These are phyloP conservation scores for Penicillium crystallinum DNA, from an alignment of 495 filamentous ascomycete species.

Conservation along the genomic window DNA sequence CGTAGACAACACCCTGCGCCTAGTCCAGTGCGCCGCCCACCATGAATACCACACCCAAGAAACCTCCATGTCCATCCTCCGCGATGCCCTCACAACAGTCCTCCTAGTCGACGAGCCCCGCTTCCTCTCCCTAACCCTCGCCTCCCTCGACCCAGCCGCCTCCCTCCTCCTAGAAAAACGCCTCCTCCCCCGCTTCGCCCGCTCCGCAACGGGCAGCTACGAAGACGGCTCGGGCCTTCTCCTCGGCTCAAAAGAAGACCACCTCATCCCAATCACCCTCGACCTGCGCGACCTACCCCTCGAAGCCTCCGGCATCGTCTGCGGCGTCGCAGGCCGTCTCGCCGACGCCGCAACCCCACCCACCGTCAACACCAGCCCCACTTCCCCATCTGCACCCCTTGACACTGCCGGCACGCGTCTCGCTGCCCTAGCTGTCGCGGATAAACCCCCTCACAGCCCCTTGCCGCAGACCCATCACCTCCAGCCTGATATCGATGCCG, in stretches of 20 bases:
- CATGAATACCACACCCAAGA: constrained; percentile 42
- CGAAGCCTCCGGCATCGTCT: constrained; percentile 91
- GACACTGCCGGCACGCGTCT: constrained; percentile 17
- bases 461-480: constrained; percentile 28
- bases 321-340: constrained; percentile 78
- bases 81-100: constrained; percentile 37
- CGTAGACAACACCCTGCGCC: constrained; percentile 60
- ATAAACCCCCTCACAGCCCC: constrained; percentile 6
- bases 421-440: neutral
- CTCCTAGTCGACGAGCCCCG: constrained; percentile 64
- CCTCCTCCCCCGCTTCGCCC: constrained; percentile 52
- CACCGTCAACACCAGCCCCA: constrained; percentile 12
- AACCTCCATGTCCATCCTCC: constrained; percentile 43
- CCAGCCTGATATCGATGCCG: constrained; percentile 38
- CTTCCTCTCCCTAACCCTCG: constrained; percentile 83
- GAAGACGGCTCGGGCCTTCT: constrained; percentile 50
- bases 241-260: constrained; percentile 73
- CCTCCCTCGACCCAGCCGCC: constrained; percentile 71
- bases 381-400: constrained; percentile 15
- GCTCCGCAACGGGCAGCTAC: constrained; percentile 37
- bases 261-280: constrained; percentile 82
- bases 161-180: constrained; percentile 75
- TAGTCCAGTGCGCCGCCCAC: constrained; percentile 80
- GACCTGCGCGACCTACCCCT: constrained; percentile 76
- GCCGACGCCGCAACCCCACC: constrained; percentile 48